Evolutionary conservation across 1,284 basidiomycete species (phyloP).

Genomic region (Stereum hirsutum): DNA sequence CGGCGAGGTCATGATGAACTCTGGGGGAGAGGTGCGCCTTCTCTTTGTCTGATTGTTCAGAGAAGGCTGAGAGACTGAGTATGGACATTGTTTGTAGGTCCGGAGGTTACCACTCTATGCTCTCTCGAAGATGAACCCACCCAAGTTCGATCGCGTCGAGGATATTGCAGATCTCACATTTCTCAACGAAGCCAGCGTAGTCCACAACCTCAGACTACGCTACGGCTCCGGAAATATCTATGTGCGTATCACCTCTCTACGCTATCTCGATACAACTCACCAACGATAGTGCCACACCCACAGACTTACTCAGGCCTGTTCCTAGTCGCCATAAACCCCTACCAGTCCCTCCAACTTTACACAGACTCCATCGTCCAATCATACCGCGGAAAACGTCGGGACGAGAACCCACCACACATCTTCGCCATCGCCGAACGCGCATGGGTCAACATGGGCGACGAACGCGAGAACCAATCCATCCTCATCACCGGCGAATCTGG

Average conservation of each 20-base stretch:
- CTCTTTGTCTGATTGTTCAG: neutral
- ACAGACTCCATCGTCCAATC: conserved; percentile 88
- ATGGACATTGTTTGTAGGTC: conserved; percentile 33
- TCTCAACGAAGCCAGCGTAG: conserved; percentile 97
- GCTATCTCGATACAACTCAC: neutral
- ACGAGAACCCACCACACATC: conserved; percentile 96
- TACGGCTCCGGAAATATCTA: conserved; percentile 94
- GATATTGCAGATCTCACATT: conserved; percentile 99
- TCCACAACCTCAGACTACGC: conserved; percentile 89
- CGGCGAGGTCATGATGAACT: conserved; percentile 73
- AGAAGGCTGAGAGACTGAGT: neutral
- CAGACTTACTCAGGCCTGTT: conserved; percentile 95
- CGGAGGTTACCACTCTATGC: conserved; percentile 70
- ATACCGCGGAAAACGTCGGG: conserved; percentile 86
- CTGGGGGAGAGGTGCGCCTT: conserved; percentile 62
- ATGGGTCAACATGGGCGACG: conserved; percentile 98
- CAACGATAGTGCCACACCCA: conserved; percentile 13
- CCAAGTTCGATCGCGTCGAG: conserved; percentile 95
- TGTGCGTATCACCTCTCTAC: conserved; percentile 42
- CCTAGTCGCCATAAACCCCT: conserved; percentile 97
- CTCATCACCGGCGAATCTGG: conserved; percentile 99
- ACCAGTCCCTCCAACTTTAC: conserved; percentile 89
- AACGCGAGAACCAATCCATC: conserved; percentile 96
- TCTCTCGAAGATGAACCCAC: conserved; percentile 94
- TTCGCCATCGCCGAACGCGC: conserved; percentile 97